Conservation (phyloP, 192 early-diverging fungal genomes). For the Glomus cerebriforme region DNA sequence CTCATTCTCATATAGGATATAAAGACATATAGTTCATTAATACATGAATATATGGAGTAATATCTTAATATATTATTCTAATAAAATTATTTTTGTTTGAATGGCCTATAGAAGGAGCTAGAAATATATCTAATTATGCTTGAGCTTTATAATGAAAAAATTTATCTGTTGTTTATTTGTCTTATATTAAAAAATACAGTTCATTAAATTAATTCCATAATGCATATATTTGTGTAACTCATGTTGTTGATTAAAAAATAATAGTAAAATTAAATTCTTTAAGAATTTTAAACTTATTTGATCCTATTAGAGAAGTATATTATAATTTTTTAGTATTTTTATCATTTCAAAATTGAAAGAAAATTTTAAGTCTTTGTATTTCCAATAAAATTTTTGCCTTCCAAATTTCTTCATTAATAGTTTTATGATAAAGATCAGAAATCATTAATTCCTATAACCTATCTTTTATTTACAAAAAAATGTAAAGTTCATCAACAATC, state of each 20-base stretch:
- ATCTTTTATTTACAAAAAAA: background rate
- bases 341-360: background rate
- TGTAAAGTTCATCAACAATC: background rate
- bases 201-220: background rate
- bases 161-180: background rate
- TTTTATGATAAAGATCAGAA: background rate
- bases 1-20: too few relatives aligned
- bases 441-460: too few relatives aligned
- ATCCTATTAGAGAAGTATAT: background rate
- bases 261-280: background rate
- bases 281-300: background rate
- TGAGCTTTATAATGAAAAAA: background rate
- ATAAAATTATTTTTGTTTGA: background rate
- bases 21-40: too few relatives aligned
- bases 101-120: background rate
- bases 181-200: background rate
- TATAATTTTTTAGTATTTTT: background rate
- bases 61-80: background rate
- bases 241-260: background rate
- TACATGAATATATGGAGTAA: background rate
- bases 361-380: background rate
- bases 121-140: background rate
- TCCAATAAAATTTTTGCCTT: background rate
- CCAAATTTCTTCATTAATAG: background rate
- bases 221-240: background rate